Percentiles rank a stretch among this genome's conserved stretches.
These are phyloP conservation scores for Globomyces sp. DNA, from an alignment of 371 early-diverging fungal species.

Conservation along the genomic window DNA sequence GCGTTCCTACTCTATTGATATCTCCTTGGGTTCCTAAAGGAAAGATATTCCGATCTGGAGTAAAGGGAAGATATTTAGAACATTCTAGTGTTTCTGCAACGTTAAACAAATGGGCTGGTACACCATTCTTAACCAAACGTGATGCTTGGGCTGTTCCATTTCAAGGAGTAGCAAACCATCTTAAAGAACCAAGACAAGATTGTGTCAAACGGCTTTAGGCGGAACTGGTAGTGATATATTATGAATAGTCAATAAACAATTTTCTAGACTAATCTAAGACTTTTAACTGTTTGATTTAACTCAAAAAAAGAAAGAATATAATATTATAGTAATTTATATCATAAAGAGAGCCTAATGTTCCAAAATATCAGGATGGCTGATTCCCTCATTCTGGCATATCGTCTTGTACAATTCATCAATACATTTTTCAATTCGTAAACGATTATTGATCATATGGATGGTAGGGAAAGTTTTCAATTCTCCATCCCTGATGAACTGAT, in stretches of 20 bases:
- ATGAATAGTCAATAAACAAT: too few species aligned
- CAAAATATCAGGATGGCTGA: too few species aligned
- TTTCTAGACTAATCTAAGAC: too few species aligned
- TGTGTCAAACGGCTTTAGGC: not conserved
- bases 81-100: slow-evolving; percentile 51
- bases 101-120: slow-evolving; percentile 36
- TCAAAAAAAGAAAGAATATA: too few species aligned
- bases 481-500: slow-evolving; percentile 61
- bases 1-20: slow-evolving; percentile 52
- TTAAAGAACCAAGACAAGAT: slow-evolving; percentile 8
- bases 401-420: not conserved
- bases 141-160: slow-evolving; percentile 35
- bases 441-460: slow-evolving; percentile 74
- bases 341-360: too few species aligned
- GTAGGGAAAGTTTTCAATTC: slow-evolving; percentile 74
- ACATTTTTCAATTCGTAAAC: slow-evolving; percentile 28
- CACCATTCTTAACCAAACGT: slow-evolving; percentile 31
- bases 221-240: too few species aligned
- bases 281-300: too few species aligned
- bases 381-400: too few species aligned
- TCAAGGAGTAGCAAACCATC: not conserved
- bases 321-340: too few species aligned
- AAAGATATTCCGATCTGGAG: slow-evolving; percentile 17
- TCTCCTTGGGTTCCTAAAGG: slow-evolving; percentile 49
- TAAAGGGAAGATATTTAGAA: slow-evolving; percentile 41